A percentile compares a stretch with the other conserved stretches of the same genome.
Evolutionary conservation across 2,329 filamentous ascomycete genomes (phyloP).

Genomic region (Bipolaris cookei): DNA sequence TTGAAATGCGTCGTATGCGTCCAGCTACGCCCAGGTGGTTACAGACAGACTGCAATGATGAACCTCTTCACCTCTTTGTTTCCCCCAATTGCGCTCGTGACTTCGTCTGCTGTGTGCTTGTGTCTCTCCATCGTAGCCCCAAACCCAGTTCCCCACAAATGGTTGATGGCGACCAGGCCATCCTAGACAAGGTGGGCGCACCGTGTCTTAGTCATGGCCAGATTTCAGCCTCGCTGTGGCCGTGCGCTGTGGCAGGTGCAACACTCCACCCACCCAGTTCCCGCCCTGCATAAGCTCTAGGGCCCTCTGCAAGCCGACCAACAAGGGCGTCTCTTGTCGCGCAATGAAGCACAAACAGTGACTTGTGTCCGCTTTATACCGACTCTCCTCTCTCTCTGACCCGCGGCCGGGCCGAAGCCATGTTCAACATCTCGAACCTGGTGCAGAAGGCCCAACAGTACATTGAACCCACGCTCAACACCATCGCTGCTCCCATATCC

Average conservation of each 20-base stretch:
- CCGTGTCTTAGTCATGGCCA: slow-evolving; percentile 15
- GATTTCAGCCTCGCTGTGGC: slow-evolving; percentile 16
- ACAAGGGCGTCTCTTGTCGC: slow-evolving; percentile 20
- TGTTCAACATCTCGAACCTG: slow-evolving; percentile 71
- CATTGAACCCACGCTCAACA: slow-evolving; percentile 84
- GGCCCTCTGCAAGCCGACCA: slow-evolving; percentile 22
- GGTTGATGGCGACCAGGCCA: background rate
- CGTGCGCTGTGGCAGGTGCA: slow-evolving; percentile 19
- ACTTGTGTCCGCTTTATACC: slow-evolving; percentile 11
- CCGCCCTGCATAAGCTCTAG: slow-evolving; percentile 21
- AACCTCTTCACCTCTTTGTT: background rate
- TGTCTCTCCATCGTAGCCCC: background rate
- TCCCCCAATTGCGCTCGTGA: too few species aligned
- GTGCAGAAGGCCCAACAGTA: slow-evolving; percentile 95
- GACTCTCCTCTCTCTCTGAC: slow-evolving; percentile 17
- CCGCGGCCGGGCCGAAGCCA: slow-evolving; percentile 34
- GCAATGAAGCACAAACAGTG: slow-evolving; percentile 38
- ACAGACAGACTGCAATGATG: background rate
- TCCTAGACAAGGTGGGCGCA: background rate
- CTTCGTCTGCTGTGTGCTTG: background rate
- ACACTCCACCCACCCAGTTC: slow-evolving; percentile 13
- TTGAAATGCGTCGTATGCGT: background rate
- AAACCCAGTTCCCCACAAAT: too few species aligned
- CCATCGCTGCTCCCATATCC: slow-evolving; percentile 63
- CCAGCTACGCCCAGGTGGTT: background rate